A percentile compares a stretch with the other conserved stretches of the same genome.
phyloP scores from a whole-genome alignment of 1,284 basidiomycete genomes.

The Sporisorium iseilematis-ciliati region DNA sequence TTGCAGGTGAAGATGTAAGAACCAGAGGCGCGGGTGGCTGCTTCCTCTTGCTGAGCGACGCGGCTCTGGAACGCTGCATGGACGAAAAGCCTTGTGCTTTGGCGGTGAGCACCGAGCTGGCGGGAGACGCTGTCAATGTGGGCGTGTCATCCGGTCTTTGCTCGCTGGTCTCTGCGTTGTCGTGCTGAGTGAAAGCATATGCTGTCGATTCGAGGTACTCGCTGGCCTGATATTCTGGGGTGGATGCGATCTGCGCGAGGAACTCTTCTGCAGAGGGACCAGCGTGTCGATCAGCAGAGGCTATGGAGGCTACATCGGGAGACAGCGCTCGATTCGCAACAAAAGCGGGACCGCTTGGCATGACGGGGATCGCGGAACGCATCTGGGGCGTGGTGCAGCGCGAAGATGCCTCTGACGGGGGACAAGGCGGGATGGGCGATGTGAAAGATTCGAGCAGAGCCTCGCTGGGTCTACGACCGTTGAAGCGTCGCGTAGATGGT shows the following conservation, averaged over 20 bases:
- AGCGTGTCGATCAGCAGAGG: neutral
- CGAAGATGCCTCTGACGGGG: conserved; percentile 24
- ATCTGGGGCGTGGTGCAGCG: conserved; percentile 36
- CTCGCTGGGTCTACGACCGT: conserved; percentile 34
- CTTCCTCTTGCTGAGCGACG: conserved; percentile 27
- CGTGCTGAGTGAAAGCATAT: neutral
- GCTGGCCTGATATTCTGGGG: conserved; percentile 45
- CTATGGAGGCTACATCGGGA: conserved; percentile 15
- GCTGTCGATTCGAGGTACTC: conserved; percentile 24
- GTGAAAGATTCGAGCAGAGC: conserved; percentile 18
- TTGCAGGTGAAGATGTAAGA: conserved; percentile 38
- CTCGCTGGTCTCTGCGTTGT: neutral
- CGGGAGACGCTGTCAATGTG: conserved; percentile 12
- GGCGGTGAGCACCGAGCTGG: conserved; percentile 6
- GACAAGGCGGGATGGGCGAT: conserved; percentile 4
- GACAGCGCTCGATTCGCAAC: conserved; percentile 16
- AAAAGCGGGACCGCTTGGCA: conserved; percentile 46
- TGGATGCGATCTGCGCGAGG: conserved; percentile 39
- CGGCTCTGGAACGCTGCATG: conserved; percentile 23
- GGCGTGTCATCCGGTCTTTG: neutral
- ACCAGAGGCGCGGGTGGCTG: conserved; percentile 38
- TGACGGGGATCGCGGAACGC: conserved; percentile 42
- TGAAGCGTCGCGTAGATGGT: conserved; percentile 29
- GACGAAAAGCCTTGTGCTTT: conserved; percentile 29
- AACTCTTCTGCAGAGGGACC: conserved; percentile 38